phyloP scores from a whole-genome alignment of 148 eudicot genomes.

The Vaccinium macrocarpon region DNA sequence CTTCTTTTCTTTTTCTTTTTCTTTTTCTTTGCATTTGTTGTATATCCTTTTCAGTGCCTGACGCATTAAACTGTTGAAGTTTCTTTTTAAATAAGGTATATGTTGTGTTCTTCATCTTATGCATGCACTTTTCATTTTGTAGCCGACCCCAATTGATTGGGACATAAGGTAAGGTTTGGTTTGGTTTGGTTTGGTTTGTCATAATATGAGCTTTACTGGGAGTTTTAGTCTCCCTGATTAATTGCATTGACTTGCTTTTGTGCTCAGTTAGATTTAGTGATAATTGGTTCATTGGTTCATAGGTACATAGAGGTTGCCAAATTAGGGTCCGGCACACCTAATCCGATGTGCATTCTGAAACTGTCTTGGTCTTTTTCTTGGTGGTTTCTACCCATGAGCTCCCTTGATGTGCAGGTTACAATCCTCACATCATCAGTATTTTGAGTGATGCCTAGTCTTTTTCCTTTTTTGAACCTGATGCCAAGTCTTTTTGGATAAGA shows the following conservation, averaged over 20 bases:
- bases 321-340: neutral
- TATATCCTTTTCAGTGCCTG: neutral
- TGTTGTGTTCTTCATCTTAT: neutral
- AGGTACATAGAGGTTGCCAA: neutral
- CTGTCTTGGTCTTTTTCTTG: neutral
- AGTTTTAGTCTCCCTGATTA: neutral
- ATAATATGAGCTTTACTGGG: neutral
- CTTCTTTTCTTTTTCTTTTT: neutral
- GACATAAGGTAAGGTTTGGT: too few species aligned
- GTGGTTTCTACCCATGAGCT: constrained; percentile 5
- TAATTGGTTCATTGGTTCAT: neutral
- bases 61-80: neutral
- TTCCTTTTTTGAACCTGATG: too few species aligned
- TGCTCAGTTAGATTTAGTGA: neutral
- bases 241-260: neutral
- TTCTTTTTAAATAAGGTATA: neutral
- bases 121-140: neutral
- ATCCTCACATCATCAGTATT: neutral
- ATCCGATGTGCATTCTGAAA: neutral
- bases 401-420: neutral
- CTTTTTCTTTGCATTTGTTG: neutral
- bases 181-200: too few species aligned
- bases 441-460: too few species aligned
- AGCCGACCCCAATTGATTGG: too few species aligned
- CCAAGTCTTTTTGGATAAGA: too few species aligned